Percentiles rank a stretch among this genome's conserved stretches.
phyloP scores from a whole-genome alignment of 139 green algal genomes.

The Coccomyxa sp. region DNA sequence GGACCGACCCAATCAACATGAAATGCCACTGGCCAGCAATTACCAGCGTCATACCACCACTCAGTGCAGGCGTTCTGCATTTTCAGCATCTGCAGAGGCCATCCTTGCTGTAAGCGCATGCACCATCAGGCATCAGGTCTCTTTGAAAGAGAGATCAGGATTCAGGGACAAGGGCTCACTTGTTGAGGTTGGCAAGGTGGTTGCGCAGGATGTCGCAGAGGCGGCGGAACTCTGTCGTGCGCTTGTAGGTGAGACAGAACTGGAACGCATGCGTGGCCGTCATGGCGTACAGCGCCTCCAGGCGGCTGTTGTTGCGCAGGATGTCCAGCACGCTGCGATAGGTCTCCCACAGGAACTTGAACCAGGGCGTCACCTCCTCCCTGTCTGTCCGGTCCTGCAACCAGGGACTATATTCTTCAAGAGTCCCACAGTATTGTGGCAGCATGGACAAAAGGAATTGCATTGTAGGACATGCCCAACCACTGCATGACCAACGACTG shows the following conservation, averaged over 20 bases:
- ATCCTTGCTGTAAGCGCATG: not conserved
- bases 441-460: too few species aligned
- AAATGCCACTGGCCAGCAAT: too few species aligned
- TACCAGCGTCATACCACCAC: too few species aligned
- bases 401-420: too few species aligned
- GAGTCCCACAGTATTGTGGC: too few species aligned
- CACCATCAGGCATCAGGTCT: too few species aligned
- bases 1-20: not conserved
- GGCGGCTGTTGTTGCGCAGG: conserved; percentile 94
- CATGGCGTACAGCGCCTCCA: conserved; percentile 95
- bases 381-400: conserved; percentile 87
- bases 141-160: not conserved
- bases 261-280: conserved; percentile 71
- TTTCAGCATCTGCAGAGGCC: not conserved
- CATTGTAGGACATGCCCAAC: too few species aligned
- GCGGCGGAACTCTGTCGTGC: conserved; percentile 94
- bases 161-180: conserved; percentile 43
- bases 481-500: not conserved
- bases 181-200: conserved; percentile 93
- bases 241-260: conserved; percentile 97
- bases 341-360: conserved; percentile 99
- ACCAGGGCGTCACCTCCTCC: conserved; percentile 98
- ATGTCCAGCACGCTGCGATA: conserved; percentile 96
- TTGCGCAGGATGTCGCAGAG: conserved; percentile 98
- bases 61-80: too few species aligned